Conservation (phyloP, 2,329 filamentous ascomycete species). For the Neofusicoccum ribis region DNA sequence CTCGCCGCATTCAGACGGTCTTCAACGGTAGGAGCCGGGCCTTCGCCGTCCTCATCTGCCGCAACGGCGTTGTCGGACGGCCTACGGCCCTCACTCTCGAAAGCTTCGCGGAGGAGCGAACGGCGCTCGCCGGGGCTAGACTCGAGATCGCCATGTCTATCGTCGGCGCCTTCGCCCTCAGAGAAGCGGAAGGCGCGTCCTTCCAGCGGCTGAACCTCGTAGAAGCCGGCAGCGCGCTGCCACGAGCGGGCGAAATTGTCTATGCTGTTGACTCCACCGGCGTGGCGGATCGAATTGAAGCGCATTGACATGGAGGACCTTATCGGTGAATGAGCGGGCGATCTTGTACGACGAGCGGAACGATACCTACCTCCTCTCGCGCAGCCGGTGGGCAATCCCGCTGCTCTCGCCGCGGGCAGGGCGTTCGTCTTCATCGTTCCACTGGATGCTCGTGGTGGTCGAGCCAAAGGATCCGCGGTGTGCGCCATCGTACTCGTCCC, state of each 20-base stretch:
- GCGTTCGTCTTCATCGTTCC: conserved; percentile 36
- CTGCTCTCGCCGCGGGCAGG: conserved; percentile 27
- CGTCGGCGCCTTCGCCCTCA: conserved; percentile 49
- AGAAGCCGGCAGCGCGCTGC: conserved; percentile 86
- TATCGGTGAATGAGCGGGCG: background rate
- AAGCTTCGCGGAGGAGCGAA: conserved; percentile 44
- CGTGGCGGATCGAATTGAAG: conserved; percentile 59
- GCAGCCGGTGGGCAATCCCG: conserved; percentile 30
- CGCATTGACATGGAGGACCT: conserved; percentile 53
- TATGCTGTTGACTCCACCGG: conserved; percentile 90
- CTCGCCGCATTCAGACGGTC: conserved; percentile 15
- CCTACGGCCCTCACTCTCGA: conserved; percentile 39
- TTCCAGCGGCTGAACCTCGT: conserved; percentile 79
- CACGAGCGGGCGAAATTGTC: conserved; percentile 91
- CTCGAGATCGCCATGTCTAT: conserved; percentile 44
- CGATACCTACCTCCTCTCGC: conserved; percentile 35
- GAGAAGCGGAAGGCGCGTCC: conserved; percentile 64
- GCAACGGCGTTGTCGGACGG: conserved; percentile 40
- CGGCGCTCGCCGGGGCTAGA: conserved; percentile 40
- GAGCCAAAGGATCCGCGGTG: conserved; percentile 45
- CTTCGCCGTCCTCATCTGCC: conserved; percentile 26
- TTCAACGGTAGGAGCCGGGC: background rate
- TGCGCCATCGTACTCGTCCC: conserved; percentile 48
- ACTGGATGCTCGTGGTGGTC: conserved; percentile 36
- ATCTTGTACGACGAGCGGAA: background rate